Evolutionary conservation across 495 filamentous ascomycete genomes (phyloP), one percentile per base, ranked within the genome.

Genomic region (Penicillium diatomitis): DNA sequence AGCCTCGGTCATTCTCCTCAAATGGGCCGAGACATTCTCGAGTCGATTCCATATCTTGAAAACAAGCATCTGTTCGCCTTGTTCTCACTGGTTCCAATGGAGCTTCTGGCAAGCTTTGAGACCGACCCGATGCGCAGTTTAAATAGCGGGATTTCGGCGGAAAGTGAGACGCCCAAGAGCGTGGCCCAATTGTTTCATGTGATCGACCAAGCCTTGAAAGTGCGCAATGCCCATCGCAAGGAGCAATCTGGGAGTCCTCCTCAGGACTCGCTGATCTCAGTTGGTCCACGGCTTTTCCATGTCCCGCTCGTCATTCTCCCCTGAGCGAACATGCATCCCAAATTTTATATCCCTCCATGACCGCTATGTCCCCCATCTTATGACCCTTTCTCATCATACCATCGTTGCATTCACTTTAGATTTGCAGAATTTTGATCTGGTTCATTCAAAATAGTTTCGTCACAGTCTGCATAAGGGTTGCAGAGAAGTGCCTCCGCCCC

Each of bases 301-400:
- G 50, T 64, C 12, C 66, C 66, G 7, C 32, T 62, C 12, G 53
- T 67, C 6, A 44, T 63, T 8, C 41, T 69, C 47, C 62, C 57
- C 41, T 69, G 53, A 57, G 50, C 28, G 31, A 28, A 27, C 20
- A 36, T 27, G 11, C 9, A 20, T 5, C 27, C 29, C 1, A 11
- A 32, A 9, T 46, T 37, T 9, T 41, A 2, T 20, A 42, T 42
- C 20, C 8, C 11, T 35, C 38, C 27, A 41, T 10, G 46, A 41
- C 46, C 27, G 44, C 41, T 34, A 44, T 44, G n/a, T 32, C 41
- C 41, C 34, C 34, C 41, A 44, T 27, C 31, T 44, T 33, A 33
- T 32, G 31, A 44, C 9, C n/a, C n/a, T 40, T 41, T 20, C 29
- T 44, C n/a, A 32, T 33, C 10, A 33, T 33, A 30, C 8, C 29